phyloP scores from a whole-genome alignment of 495 filamentous ascomycete genomes.

The Pseudomonodictys pantanalensis region DNA sequence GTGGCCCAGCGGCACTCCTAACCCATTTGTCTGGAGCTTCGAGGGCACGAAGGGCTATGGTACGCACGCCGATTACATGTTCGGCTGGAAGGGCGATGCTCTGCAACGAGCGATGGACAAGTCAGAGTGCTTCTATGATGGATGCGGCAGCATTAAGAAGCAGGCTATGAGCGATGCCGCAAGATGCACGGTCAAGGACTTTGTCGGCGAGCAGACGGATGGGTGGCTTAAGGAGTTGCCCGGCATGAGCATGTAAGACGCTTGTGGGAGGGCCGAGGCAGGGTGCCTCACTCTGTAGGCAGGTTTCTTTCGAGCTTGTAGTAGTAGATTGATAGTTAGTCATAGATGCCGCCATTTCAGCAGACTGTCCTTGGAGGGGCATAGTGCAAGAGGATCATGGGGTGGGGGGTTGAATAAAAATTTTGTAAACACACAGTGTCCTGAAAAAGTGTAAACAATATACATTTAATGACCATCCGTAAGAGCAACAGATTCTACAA shows the following conservation, averaged over 20 bases:
- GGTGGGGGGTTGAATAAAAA: too few species aligned
- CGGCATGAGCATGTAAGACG: not conserved
- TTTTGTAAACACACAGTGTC: too few species aligned
- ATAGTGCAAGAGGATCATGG: too few species aligned
- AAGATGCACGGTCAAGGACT: not conserved
- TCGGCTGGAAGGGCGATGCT: not conserved
- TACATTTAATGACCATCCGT: too few species aligned
- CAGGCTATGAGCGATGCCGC: not conserved
- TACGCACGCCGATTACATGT: not conserved
- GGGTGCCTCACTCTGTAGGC: too few species aligned
- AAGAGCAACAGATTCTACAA: too few species aligned
- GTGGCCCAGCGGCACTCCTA: conserved; percentile 20
- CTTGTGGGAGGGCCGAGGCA: not conserved
- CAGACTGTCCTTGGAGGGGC: too few species aligned
- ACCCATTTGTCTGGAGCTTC: conserved; percentile 14
- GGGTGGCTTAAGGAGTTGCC: not conserved
- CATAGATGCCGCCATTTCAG: too few species aligned
- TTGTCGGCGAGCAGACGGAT: not conserved
- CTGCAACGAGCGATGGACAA: conserved; percentile 15
- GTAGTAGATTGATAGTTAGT: too few species aligned
- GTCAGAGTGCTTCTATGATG: not conserved
- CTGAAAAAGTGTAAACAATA: too few species aligned
- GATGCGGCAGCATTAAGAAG: not conserved
- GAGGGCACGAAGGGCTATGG: conserved; percentile 11
- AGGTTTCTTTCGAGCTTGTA: too few species aligned